Percentiles rank a stretch among this genome's conserved stretches.
Evolutionary conservation across 495 filamentous ascomycete species (phyloP).

Genomic region (Lentithecium fluviatile): DNA sequence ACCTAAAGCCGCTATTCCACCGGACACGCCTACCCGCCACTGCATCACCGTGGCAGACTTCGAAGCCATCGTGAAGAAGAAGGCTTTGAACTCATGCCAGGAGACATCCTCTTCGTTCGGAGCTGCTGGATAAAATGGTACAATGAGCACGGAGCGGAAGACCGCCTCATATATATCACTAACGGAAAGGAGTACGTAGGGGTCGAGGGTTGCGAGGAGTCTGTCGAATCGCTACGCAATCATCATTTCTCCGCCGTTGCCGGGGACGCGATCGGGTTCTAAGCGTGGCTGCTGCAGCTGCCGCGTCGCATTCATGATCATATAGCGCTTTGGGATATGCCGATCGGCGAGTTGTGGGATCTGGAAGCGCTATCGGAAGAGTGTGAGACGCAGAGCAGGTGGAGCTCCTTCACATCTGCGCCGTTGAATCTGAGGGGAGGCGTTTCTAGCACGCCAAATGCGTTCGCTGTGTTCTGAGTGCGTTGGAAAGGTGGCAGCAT

Average conservation of each 20-base stretch:
- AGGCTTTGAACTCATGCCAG: neutral
- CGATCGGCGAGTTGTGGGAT: too few species aligned
- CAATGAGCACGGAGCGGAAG: conserved; percentile 5
- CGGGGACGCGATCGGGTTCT: conserved; percentile 13
- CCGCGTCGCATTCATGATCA: conserved; percentile 47
- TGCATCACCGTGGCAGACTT: conserved; percentile 3
- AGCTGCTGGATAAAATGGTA: conserved; percentile 15
- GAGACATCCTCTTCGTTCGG: conserved; percentile 15
- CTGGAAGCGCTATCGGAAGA: conserved; percentile 49
- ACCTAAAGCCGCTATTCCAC: too few species aligned
- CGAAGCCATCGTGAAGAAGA: conserved; percentile 4
- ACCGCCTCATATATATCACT: conserved; percentile 29
- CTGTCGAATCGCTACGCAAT: conserved; percentile 16
- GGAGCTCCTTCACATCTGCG: conserved; percentile 52
- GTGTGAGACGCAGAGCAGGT: conserved; percentile 48
- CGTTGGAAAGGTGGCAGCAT: neutral
- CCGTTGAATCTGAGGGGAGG: conserved; percentile 57
- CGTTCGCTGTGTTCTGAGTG: conserved; percentile 18
- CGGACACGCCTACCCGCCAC: conserved; percentile 4
- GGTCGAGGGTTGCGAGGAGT: conserved; percentile 5
- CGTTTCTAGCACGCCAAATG: conserved; percentile 39
- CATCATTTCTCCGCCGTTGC: conserved; percentile 15
- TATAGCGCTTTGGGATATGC: conserved; percentile 56
- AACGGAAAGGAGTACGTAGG: conserved; percentile 17
- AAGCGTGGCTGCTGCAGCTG: conserved; percentile 13